Base-by-base conservation (phyloP, 1,139 yeast genomes). In the Yamadazyma pseudoaaseri region DNA sequence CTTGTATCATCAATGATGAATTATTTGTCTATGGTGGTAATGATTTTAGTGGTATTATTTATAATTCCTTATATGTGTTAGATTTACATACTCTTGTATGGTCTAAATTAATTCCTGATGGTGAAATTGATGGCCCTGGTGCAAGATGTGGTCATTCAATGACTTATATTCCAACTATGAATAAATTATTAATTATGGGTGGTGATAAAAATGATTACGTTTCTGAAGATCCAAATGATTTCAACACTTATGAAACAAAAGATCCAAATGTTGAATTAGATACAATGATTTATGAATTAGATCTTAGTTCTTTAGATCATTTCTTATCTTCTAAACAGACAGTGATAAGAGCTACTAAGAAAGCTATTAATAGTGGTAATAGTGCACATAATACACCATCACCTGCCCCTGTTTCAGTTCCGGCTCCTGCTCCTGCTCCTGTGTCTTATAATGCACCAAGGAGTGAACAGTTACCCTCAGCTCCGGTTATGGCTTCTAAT, bases 111-210 rank as follows among this genome's bases (percentile, higher is more conserved):
- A 73, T 70, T 40, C 54, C 65, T 7, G 42, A 51, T 17, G 65
- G 70, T 21, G 61, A 60, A 16, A 49, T 47, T 18, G 51, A 58
- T 38, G 70, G 74, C 8, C 97, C 97, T 3, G 84, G 90, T 29
- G 80, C 95, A 13, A 77, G 97, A 48, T 86, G 95, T 43, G 98
- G 98, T n/a, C 98, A 92, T 58, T 79, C 96, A 7, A 69, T 92
- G 67, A 81, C 97, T 2, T 77, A 82, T 38, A 70, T 74, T 38
- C 65, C 85, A 33, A 76, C 68, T 31, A 76, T 74, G 41, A 79
- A 86, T 52, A 86, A 82, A 57, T 58, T 92, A 34, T 56, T 90
- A 17, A 79, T 92, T 15, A 82, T 94, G 86, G 98, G 98, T 29
- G 98, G 98, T 41, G 96, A 87, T 56, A 75, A 80, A 44, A 77